A percentile compares a stretch with the other conserved stretches of the same genome.
These are phyloP conservation scores for Russula vinacea DNA, from an alignment of 768 basidiomycete species.

Conservation along the genomic window DNA sequence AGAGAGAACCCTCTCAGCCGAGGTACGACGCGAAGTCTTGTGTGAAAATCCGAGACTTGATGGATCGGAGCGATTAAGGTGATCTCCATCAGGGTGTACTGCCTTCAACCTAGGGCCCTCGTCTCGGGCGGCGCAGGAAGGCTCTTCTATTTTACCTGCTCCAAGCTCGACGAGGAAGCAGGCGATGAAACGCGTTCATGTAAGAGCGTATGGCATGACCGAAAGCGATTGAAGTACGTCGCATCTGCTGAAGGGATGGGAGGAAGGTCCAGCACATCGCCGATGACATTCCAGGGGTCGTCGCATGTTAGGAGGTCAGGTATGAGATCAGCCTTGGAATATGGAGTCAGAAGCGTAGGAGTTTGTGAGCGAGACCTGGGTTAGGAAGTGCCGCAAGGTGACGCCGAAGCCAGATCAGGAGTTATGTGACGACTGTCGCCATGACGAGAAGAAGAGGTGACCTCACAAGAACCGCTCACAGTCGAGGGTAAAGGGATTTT, in stretches of 20 bases:
- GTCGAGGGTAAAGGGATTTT: neutral
- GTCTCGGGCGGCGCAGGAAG: neutral
- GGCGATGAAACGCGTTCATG: neutral
- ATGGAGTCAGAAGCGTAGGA: neutral
- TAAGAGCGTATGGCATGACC: neutral
- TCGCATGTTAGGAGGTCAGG: conserved; percentile 11
- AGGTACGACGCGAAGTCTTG: neutral
- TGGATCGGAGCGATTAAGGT: neutral
- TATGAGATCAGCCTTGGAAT: conserved; percentile 17
- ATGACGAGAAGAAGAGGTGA: neutral
- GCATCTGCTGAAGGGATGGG: conserved; percentile 21
- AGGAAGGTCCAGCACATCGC: conserved; percentile 23
- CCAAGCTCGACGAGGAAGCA: neutral
- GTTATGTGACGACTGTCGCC: neutral
- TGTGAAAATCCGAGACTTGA: neutral
- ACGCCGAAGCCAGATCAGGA: conserved; percentile 1
- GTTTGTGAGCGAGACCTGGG: neutral
- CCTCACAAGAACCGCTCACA: neutral
- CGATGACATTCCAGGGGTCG: conserved; percentile 29
- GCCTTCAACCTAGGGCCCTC: neutral
- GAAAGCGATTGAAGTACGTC: conserved; percentile 5
- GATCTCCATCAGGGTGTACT: neutral
- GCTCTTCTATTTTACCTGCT: neutral
- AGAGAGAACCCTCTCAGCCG: neutral
- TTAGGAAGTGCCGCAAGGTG: neutral